Evolutionary conservation across 164 flowering plant species (phyloP).

Genomic region (Umbellularia californica): DNA sequence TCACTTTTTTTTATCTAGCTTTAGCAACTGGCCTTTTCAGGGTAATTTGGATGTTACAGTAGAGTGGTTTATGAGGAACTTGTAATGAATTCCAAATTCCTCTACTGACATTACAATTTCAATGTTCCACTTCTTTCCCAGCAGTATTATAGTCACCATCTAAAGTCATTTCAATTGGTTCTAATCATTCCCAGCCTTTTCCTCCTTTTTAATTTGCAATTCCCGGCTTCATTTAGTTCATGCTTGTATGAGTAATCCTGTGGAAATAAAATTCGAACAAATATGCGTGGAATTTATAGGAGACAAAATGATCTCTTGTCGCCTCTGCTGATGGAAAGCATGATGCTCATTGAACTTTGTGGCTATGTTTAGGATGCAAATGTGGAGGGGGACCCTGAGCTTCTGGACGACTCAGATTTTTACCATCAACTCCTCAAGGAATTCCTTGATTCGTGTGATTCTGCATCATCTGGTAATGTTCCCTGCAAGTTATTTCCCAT

Average conservation of each 20-base stretch:
- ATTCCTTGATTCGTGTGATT: constrained; percentile 75
- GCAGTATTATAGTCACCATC: too few species aligned
- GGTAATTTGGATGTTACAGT: too few species aligned
- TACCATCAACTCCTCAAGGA: constrained; percentile 90
- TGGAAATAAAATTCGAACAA: background rate
- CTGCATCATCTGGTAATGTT: constrained; percentile 56
- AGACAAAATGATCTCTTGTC: background rate
- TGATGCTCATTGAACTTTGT: constrained; percentile 4
- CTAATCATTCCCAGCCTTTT: too few species aligned
- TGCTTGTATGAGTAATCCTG: background rate
- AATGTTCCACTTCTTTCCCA: too few species aligned
- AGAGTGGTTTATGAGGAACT: too few species aligned
- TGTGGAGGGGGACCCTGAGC: constrained; percentile 83
- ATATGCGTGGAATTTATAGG: too few species aligned
- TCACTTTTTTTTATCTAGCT: too few species aligned
- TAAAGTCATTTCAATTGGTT: too few species aligned
- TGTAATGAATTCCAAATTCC: too few species aligned
- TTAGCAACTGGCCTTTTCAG: too few species aligned
- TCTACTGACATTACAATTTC: too few species aligned
- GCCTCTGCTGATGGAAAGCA: background rate
- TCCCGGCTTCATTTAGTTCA: background rate
- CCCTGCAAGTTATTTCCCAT: background rate
- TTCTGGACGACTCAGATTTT: constrained; percentile 81
- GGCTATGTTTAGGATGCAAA: constrained; percentile 32
- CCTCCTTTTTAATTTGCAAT: background rate